Base-by-base conservation (phyloP, 495 filamentous ascomycete species). In the Lasiosphaeria ovina region DNA sequence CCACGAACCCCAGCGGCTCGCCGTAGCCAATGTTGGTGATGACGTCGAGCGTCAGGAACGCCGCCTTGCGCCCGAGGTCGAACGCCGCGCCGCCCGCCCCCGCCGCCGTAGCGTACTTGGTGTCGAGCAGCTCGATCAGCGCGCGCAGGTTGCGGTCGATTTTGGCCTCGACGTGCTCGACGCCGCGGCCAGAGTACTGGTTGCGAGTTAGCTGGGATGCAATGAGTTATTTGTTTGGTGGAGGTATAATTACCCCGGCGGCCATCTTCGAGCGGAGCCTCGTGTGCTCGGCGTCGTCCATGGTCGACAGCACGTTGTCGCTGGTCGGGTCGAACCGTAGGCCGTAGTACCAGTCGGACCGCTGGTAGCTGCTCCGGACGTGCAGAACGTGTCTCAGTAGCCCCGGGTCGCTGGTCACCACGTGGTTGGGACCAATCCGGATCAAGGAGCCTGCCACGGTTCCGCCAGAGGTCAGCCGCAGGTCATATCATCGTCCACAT, bases 11-110 rank as follows among this genome's bases (percentile, higher is more conserved):
- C 47, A 89, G 80, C 7, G 85, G 79, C 42, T 79, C 73, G 3
- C 86, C 85, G 65, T 86, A 87, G 6, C 81, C 83, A 35, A 89
- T 71, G 57, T 87, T 79, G n/a, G 79, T 80, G 61, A 89, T 87
- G 8, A 85, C 79, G 63, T 89, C 87, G 63, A 87, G 81, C 9
- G 83, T 85, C 66, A 85, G 81, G 56, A 64, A 72, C 49, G 66
- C 59, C 61, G 79, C 76, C 80, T 81, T 85, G 66, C 74, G 78
- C 67, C 65, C 66, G 47, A 66, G 64, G 14, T 86, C 83, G 72
- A 85, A 81, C 14, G 72, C 72, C 62, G 34, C 35, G 44, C 81
- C 73, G 52, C 74, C 79, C 53, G 72, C 72, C n/a, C n/a, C n/a
- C n/a, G n/a, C n/a, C n/a, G n/a, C n/a, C n/a, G n/a, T n/a, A 53